Conservation (phyloP, 2,329 filamentous ascomycete genomes). For the Alternaria atra region DNA sequence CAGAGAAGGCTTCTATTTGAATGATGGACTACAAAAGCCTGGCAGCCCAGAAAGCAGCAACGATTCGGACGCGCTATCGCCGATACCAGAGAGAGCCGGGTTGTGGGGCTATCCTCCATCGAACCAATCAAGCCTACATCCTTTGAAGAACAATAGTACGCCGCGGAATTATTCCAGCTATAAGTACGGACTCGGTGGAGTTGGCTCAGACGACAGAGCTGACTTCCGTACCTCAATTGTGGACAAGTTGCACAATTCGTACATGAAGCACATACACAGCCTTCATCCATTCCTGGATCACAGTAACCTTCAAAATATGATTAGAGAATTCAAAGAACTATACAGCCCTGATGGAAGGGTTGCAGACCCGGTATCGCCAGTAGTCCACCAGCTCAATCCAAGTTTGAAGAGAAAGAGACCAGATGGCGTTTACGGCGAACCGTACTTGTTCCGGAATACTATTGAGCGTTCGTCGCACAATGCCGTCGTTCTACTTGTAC, state of each 20-base stretch:
- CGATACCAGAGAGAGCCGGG: slow-evolving; percentile 54
- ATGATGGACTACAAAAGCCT: slow-evolving; percentile 55
- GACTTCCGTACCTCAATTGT: slow-evolving; percentile 63
- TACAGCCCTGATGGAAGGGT: slow-evolving; percentile 43
- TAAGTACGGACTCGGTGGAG: slow-evolving; percentile 45
- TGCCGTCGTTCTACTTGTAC: slow-evolving; percentile 80
- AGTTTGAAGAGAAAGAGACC: slow-evolving; percentile 47
- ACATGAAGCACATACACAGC: slow-evolving; percentile 67
- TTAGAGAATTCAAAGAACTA: slow-evolving; percentile 56
- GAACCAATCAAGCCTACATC: slow-evolving; percentile 52
- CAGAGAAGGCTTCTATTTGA: slow-evolving; percentile 74
- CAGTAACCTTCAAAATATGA: slow-evolving; percentile 59
- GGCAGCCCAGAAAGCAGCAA: slow-evolving; percentile 47
- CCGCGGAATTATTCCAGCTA: slow-evolving; percentile 34
- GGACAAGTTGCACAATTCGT: slow-evolving; percentile 62
- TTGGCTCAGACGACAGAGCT: slow-evolving; percentile 63
- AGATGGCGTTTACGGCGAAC: slow-evolving; percentile 35
- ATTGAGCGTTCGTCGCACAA: slow-evolving; percentile 60
- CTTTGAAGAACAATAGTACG: slow-evolving; percentile 20
- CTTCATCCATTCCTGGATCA: slow-evolving; percentile 71
- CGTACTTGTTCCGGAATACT: slow-evolving; percentile 29
- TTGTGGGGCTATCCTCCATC: slow-evolving; percentile 58
- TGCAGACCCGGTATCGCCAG: slow-evolving; percentile 34
- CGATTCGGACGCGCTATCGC: slow-evolving; percentile 51
- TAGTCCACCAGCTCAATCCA: not conserved